These are phyloP conservation scores for Fusarium sp. DNA, from an alignment of 2,329 filamentous ascomycete species.

Conservation along the genomic window DNA sequence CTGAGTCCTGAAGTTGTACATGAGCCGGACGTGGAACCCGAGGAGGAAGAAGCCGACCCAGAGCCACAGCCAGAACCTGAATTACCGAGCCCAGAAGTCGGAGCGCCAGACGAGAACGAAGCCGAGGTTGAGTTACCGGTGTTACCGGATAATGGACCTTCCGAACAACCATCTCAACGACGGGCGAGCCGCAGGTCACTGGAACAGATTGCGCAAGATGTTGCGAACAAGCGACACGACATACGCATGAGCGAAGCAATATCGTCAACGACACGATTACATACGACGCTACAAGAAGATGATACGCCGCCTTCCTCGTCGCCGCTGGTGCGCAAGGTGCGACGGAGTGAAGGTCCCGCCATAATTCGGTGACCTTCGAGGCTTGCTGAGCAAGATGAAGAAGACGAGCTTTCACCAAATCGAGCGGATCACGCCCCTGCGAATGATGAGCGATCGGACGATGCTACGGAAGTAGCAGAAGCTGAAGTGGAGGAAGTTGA, in stretches of 20 bases:
- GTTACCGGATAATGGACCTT: constrained; percentile 19
- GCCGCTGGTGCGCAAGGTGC: constrained; percentile 55
- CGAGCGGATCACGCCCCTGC: constrained; percentile 2
- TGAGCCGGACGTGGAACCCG: not conserved
- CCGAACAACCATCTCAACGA: constrained; percentile 17
- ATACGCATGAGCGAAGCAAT: constrained; percentile 49
- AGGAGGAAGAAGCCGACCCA: not conserved
- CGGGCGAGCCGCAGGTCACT: constrained; percentile 19
- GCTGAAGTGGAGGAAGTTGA: constrained; percentile 6
- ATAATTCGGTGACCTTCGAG: constrained; percentile 44
- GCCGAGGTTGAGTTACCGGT: constrained; percentile 35
- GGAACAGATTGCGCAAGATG: constrained; percentile 55
- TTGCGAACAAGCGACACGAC: constrained; percentile 57
- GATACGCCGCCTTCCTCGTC: constrained; percentile 50
- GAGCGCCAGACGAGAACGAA: constrained; percentile 6
- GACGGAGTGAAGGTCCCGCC: constrained; percentile 46
- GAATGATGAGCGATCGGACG: constrained; percentile 24
- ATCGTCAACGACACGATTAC: constrained; percentile 55
- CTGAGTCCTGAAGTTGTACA: not conserved
- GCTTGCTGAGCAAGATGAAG: constrained; percentile 33
- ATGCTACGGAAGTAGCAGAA: constrained; percentile 1
- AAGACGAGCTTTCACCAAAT: constrained; percentile 49
- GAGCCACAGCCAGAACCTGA: not conserved
- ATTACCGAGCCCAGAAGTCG: constrained; percentile 17
- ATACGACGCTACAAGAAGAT: constrained; percentile 50